Conservation (phyloP, 495 filamentous ascomycete species). For the Friedmanniomyces endolithicus region DNA sequence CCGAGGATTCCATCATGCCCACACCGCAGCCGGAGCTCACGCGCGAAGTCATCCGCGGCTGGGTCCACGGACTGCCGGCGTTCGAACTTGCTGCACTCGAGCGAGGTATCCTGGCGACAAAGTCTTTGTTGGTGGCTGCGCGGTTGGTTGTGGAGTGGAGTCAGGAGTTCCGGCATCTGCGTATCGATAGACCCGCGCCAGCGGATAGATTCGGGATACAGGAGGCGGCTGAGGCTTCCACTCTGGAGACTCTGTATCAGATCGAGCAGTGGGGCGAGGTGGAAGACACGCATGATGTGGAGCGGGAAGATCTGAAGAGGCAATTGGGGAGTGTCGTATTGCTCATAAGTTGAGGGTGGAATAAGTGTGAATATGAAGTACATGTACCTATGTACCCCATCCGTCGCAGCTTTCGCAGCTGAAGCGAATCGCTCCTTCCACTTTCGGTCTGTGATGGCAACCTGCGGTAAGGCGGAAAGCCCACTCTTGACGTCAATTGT, state of each 20-base stretch:
- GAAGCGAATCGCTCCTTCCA: neutral
- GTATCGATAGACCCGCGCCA: slow-evolving; percentile 27
- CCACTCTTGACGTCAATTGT: neutral
- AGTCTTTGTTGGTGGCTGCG: slow-evolving; percentile 68
- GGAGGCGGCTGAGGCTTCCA: slow-evolving; percentile 65
- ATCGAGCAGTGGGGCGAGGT: slow-evolving; percentile 88
- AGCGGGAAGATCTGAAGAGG: slow-evolving; percentile 77
- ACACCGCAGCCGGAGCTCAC: slow-evolving; percentile 56
- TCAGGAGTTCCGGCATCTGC: slow-evolving; percentile 43
- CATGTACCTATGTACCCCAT: too few species aligned
- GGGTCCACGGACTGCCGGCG: slow-evolving; percentile 56
- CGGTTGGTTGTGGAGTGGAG: slow-evolving; percentile 83
- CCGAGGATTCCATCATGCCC: slow-evolving; percentile 59
- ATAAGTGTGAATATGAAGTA: too few species aligned
- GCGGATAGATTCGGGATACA: slow-evolving; percentile 45
- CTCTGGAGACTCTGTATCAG: slow-evolving; percentile 82
- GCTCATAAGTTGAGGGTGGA: slow-evolving; percentile 38
- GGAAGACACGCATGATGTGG: slow-evolving; percentile 96
- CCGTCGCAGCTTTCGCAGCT: too few species aligned
- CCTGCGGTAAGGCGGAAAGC: neutral
- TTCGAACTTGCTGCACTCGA: slow-evolving; percentile 83
- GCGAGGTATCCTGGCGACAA: slow-evolving; percentile 66
- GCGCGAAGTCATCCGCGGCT: slow-evolving; percentile 59
- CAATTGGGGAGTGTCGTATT: slow-evolving; percentile 80
- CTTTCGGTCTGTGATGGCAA: neutral